phyloP scores from a whole-genome alignment of 139 green algal species.

The Diplosphaera chodatii region DNA sequence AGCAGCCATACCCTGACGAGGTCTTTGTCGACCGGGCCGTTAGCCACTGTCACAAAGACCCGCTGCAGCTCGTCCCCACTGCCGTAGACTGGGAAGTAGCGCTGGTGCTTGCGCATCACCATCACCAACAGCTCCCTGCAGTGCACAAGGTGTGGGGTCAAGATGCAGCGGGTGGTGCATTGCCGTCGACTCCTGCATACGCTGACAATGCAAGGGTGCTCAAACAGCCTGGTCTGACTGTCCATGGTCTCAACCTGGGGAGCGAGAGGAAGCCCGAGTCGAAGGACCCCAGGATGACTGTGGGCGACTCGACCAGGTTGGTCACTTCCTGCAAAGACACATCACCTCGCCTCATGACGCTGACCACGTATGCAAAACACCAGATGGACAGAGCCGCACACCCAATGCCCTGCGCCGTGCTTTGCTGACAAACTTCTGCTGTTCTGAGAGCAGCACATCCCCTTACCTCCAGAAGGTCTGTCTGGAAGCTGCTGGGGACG shows the following conservation, averaged over 20 bases:
- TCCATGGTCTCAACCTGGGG: too few relatives aligned
- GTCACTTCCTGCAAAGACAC: slow-evolving; percentile 57
- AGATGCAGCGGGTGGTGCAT: too few relatives aligned
- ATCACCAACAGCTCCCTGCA: slow-evolving; percentile 90
- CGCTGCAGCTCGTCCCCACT: slow-evolving; percentile 59
- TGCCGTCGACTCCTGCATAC: too few relatives aligned
- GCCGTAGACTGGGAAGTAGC: slow-evolving; percentile 94
- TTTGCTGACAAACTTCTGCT: too few relatives aligned
- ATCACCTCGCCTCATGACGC: too few relatives aligned
- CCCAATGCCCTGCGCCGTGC: too few relatives aligned
- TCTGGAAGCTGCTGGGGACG: slow-evolving; percentile 48
- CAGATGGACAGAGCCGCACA: too few relatives aligned
- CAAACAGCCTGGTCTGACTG: too few relatives aligned
- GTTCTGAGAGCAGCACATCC: too few relatives aligned
- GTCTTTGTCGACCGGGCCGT: slow-evolving; percentile 73
- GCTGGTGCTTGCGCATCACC: slow-evolving; percentile 99
- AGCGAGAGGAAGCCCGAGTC: slow-evolving; percentile 78
- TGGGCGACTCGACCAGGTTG: slow-evolving; percentile 88
- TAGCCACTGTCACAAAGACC: slow-evolving; percentile 91
- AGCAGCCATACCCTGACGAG: slow-evolving; percentile 40
- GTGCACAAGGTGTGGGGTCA: too few relatives aligned
- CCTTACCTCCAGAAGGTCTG: slow-evolving; percentile 49
- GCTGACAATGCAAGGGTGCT: too few relatives aligned
- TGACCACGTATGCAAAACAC: too few relatives aligned
- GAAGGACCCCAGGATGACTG: slow-evolving; percentile 75